These are phyloP conservation scores for Ascochyta viciae-villosae DNA, from an alignment of 2,329 filamentous ascomycete genomes.

Conservation along the genomic window DNA sequence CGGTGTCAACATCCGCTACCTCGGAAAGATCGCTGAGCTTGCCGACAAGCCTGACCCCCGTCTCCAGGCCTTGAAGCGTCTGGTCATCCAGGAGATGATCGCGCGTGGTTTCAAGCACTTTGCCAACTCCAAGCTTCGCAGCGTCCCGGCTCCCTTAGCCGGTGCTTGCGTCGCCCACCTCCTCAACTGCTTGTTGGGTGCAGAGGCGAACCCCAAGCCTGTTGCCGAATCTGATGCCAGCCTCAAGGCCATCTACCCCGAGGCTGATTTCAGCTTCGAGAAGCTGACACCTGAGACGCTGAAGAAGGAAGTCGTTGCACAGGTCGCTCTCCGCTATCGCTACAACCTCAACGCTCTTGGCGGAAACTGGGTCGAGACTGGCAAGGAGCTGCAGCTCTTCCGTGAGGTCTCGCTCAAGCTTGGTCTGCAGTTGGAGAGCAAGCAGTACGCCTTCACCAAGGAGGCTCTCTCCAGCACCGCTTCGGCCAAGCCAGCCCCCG, in stretches of 20 bases:
- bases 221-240: slow-evolving; percentile 77
- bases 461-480: slow-evolving; percentile 33
- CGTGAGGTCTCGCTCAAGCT: slow-evolving; percentile 89
- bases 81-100: slow-evolving; percentile 91
- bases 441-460: slow-evolving; percentile 73
- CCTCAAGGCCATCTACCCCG: slow-evolving; percentile 77
- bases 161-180: slow-evolving; percentile 82
- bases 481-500: slow-evolving; percentile 22
- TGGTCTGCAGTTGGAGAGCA: slow-evolving; percentile 84
- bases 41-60: slow-evolving; percentile 67
- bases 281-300: slow-evolving; percentile 77
- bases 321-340: slow-evolving; percentile 77
- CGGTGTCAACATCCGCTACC: slow-evolving; percentile 94
- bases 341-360: slow-evolving; percentile 70
- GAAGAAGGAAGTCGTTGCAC: slow-evolving; percentile 70
- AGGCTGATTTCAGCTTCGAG: slow-evolving; percentile 83
- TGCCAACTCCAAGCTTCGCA: slow-evolving; percentile 77
- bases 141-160: slow-evolving; percentile 80
- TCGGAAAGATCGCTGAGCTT: slow-evolving; percentile 81
- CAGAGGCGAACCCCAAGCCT: slow-evolving; percentile 77
- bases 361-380: slow-evolving; percentile 68
- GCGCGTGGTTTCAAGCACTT: slow-evolving; percentile 96
- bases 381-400: slow-evolving; percentile 82
- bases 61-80: slow-evolving; percentile 76
- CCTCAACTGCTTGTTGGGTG: slow-evolving; percentile 90